Conservation (phyloP, 208 protist genomes). For the Naegleria lovaniensis region DNA sequence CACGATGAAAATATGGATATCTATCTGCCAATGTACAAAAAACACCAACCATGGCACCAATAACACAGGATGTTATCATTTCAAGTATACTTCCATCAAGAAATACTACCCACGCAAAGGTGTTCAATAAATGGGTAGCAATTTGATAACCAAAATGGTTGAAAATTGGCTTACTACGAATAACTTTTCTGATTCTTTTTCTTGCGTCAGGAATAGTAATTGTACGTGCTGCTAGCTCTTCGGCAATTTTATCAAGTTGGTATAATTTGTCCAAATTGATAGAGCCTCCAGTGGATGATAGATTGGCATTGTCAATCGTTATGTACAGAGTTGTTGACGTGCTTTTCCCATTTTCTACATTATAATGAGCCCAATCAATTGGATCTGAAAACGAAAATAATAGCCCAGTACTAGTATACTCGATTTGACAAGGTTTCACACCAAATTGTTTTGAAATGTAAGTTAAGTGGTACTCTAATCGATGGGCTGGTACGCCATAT, state of each 20-base stretch:
- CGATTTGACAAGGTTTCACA: neutral
- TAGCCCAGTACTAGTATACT: neutral
- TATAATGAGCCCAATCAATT: neutral
- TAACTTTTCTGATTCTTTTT: neutral
- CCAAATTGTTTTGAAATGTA: neutral
- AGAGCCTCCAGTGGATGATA: neutral
- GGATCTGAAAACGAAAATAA: neutral
- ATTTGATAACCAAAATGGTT: neutral
- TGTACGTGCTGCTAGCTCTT: neutral
- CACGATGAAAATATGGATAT: neutral
- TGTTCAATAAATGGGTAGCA: neutral
- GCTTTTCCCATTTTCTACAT: neutral
- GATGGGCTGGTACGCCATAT: neutral
- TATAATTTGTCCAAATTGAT: neutral
- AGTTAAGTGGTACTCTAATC: constrained; percentile 9
- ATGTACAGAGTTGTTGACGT: neutral
- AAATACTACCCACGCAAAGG: neutral
- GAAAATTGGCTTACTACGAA: neutral
- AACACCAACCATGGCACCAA: neutral
- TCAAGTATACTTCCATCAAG: neutral
- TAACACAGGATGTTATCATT: neutral
- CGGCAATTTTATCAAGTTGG: neutral
- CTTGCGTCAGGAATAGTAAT: neutral
- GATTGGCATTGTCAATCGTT: neutral
- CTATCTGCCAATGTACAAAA: neutral